Conservation (phyloP, 2,329 filamentous ascomycete species). For the Zymoseptoria pseudotritici region DNA sequence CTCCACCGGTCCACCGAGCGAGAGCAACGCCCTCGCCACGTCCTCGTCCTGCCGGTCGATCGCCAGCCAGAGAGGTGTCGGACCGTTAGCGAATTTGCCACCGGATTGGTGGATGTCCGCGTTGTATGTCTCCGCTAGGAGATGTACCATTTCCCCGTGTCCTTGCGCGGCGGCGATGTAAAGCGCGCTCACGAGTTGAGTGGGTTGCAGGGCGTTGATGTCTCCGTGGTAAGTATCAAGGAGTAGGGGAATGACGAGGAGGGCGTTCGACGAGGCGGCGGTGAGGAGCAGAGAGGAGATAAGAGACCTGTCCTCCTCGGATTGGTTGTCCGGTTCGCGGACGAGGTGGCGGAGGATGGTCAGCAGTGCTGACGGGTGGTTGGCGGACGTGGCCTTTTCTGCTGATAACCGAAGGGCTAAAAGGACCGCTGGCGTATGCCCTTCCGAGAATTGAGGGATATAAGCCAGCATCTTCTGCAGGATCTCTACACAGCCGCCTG, state of each 20-base stretch:
- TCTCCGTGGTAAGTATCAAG: slow-evolving; percentile 1
- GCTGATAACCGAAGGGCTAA: neutral
- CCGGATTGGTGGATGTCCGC: slow-evolving; percentile 9
- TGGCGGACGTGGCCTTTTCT: neutral
- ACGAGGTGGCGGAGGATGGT: neutral
- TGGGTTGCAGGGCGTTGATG: slow-evolving; percentile 1
- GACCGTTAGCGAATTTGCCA: slow-evolving; percentile 10
- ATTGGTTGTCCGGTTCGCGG: neutral
- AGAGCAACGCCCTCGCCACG: slow-evolving; percentile 5
- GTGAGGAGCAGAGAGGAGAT: neutral
- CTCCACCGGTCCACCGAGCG: slow-evolving; percentile 10
- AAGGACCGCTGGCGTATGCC: neutral
- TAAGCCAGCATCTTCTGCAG: slow-evolving; percentile 1
- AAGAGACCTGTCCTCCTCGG: neutral
- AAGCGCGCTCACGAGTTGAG: neutral
- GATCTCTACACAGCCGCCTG: slow-evolving; percentile 4
- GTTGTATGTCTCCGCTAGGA: slow-evolving; percentile 1
- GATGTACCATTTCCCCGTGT: slow-evolving; percentile 4
- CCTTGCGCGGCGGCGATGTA: slow-evolving; percentile 1
- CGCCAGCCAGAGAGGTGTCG: slow-evolving; percentile 9
- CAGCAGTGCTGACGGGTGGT: neutral
- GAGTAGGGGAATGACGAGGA: slow-evolving; percentile 2
- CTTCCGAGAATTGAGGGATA: neutral
- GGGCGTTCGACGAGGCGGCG: neutral
- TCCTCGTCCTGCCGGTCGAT: slow-evolving; percentile 7